Conservation (phyloP, 1,284 basidiomycete genomes). For the Puccinia novopanici region DNA sequence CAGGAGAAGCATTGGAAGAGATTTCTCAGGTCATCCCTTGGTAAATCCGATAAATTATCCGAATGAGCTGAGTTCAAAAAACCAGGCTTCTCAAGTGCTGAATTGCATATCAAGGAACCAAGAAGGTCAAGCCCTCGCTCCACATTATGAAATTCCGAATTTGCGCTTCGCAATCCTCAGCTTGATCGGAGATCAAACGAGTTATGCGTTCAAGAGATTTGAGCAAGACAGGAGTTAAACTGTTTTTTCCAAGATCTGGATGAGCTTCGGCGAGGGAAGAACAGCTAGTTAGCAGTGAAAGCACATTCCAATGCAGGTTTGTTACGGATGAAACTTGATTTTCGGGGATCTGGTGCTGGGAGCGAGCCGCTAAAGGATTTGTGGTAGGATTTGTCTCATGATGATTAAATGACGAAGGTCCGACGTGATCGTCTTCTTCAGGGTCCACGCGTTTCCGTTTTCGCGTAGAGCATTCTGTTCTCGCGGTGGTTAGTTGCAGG, state of each 20-base stretch:
- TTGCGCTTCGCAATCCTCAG: constrained; percentile 8
- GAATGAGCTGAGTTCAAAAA: constrained; percentile 22
- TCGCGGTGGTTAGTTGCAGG: neutral
- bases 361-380: neutral
- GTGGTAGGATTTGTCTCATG: neutral
- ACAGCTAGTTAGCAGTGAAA: constrained; percentile 30
- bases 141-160: constrained; percentile 15
- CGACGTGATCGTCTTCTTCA: neutral
- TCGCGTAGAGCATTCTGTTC: neutral
- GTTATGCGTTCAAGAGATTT: constrained; percentile 40
- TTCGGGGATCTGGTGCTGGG: neutral
- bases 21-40: constrained; percentile 28
- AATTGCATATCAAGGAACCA: constrained; percentile 38
- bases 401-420: neutral
- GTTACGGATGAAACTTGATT: neutral
- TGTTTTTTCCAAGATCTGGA: neutral
- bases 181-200: neutral
- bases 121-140: constrained; percentile 45
- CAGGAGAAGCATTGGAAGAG: constrained; percentile 37
- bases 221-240: constrained; percentile 22
- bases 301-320: neutral
- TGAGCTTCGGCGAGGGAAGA: constrained; percentile 6
- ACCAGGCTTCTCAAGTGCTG: neutral
- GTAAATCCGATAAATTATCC: constrained; percentile 30
- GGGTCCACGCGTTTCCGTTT: constrained; percentile 25